Percentiles rank a stretch among this genome's conserved stretches.
These are phyloP conservation scores for Ophiocordyceps camponoti-saundersi DNA, from an alignment of 2,329 filamentous ascomycete genomes.

Conservation along the genomic window DNA sequence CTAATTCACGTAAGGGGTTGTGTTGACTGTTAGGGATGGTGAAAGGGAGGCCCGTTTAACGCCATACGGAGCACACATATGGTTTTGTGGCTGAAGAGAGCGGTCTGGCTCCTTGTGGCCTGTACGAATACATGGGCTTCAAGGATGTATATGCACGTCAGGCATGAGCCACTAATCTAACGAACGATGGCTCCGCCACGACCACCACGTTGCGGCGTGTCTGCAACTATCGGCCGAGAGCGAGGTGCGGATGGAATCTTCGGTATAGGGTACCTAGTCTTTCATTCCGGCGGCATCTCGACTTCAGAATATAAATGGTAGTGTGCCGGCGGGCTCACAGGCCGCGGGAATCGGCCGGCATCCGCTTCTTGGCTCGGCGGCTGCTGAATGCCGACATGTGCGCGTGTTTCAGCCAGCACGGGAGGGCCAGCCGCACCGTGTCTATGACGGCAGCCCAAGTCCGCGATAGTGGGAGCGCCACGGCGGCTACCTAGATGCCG, in stretches of 20 bases:
- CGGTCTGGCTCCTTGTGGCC: not conserved
- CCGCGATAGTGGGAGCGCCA: not conserved
- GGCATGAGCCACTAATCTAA: not conserved
- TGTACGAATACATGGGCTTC: not conserved
- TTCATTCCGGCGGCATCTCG: not conserved
- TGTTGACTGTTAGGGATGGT: not conserved
- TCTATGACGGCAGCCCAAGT: not conserved
- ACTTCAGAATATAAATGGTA: not conserved
- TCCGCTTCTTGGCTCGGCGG: not conserved
- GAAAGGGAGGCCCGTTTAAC: not conserved
- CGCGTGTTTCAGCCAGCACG: not conserved
- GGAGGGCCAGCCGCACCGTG: conserved; percentile 1
- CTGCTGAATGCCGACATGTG: not conserved
- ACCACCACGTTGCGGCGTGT: not conserved
- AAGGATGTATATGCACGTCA: no score
- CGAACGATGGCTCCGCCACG: not conserved
- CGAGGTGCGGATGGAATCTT: not conserved
- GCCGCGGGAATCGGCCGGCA: not conserved
- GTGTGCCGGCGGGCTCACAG: not conserved
- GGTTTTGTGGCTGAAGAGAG: not conserved
- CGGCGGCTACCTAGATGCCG: not conserved
- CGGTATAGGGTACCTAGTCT: not conserved
- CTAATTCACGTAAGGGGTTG: not conserved
- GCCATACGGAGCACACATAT: not conserved
- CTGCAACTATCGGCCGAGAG: not conserved